These are phyloP conservation scores for Ustilago sp. DNA, from an alignment of 1,284 basidiomycete species.

Conservation along the genomic window DNA sequence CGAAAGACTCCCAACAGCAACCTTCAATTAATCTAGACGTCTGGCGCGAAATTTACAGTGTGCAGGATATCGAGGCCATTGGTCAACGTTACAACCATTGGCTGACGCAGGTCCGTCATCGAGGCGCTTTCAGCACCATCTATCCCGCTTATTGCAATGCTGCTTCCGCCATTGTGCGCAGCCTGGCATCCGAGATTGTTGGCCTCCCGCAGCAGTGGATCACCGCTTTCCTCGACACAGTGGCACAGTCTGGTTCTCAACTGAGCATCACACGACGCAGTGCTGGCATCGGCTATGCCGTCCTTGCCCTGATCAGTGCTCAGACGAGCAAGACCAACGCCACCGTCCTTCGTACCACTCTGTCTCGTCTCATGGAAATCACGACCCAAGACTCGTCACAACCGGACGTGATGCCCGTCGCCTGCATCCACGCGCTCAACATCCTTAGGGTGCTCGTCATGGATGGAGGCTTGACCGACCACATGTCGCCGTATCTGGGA, in stretches of 20 bases:
- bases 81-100: constrained; percentile 67
- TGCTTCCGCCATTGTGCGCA: constrained; percentile 56
- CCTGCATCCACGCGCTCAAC: constrained; percentile 68
- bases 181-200: constrained; percentile 50
- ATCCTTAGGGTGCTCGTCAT: constrained; percentile 66
- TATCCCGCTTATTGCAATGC: constrained; percentile 67
- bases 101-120: constrained; percentile 68
- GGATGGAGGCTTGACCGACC: constrained; percentile 54
- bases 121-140: constrained; percentile 69
- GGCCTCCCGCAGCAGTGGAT: constrained; percentile 66
- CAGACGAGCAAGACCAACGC: constrained; percentile 43
- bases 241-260: constrained; percentile 47
- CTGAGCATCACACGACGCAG: constrained; percentile 70
- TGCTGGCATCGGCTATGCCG: constrained; percentile 69
- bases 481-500: constrained; percentile 57
- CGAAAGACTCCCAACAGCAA: constrained; percentile 5
- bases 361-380: constrained; percentile 46
- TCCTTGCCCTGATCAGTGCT: constrained; percentile 67
- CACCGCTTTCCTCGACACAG: constrained; percentile 48
- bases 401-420: constrained; percentile 37
- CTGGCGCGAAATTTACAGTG: constrained; percentile 38
- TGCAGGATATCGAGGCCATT: constrained; percentile 48
- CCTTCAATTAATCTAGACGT: constrained; percentile 19
- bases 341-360: constrained; percentile 33
- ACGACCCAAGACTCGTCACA: constrained; percentile 27